Evolutionary conservation across 352 stramenopile species (phyloP), one percentile per base, ranked within the genome.

Genomic region (Phytophthora capsici): DNA sequence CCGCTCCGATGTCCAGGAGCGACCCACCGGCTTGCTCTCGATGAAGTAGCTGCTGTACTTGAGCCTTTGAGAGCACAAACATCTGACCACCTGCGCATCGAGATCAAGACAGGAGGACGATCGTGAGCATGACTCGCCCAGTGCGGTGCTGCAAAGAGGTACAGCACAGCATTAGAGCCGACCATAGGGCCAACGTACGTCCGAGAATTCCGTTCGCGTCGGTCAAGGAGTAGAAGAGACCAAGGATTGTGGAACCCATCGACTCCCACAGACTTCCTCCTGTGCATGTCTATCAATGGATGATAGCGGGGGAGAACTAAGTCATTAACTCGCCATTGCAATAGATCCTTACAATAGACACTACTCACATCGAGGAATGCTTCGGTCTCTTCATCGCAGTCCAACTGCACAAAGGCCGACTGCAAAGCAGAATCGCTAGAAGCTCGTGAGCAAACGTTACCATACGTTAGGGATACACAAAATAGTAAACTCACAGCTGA

Each of bases 201-300:
- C 82, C 82, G 14, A 95, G 74, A 68, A 95, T 91, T 46, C 87
- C 87, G 57, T 95, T 95, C 38, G 77, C 71, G 70, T 95, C 87
- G 4, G 87, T 95, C 26, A 93, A 68, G 22, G 85, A 93, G 71
- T 91, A 95, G 46, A 93, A 95, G 57, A 87, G 72, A 26, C 86
- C 82, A 8, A 95, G 77, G 5, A 93, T 46, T 0, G 73, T 89
- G 28, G 87, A 93, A 4, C 75, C 71, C 19, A 93, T 28, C 0
- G 84, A 86, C 43, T 92, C 78, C 40, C 86, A 88, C 32, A 93
- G 58, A 48, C 76, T 79, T 17, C 83, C 84, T 13, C 84, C 80
- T n/a, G 80, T 91, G 54, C 87, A 95, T 9, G 80, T 91, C 87
- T 95, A 30, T 19, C 49, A 53, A 23, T 16, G 54, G 48, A 20